phyloP scores from a whole-genome alignment of 495 filamentous ascomycete species.

The Penicillium flavigenum region DNA sequence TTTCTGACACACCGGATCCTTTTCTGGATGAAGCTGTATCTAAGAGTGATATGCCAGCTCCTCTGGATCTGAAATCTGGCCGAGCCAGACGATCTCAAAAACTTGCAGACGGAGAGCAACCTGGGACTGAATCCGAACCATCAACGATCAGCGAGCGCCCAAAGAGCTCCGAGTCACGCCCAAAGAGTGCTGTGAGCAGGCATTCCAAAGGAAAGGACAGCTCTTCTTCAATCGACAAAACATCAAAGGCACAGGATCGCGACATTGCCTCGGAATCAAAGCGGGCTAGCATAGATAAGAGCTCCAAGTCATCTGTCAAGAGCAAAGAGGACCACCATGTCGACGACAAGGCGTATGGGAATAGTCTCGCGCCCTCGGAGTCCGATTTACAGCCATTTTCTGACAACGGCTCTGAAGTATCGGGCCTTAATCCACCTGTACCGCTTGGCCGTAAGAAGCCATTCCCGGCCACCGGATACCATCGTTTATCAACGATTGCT shows the following conservation, averaged over 20 bases:
- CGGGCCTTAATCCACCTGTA: constrained; percentile 39
- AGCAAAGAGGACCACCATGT: constrained; percentile 20
- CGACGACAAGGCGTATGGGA: constrained; percentile 22
- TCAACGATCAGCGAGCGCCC: constrained; percentile 29
- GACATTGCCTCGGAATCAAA: constrained; percentile 9
- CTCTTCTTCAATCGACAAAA: constrained; percentile 15
- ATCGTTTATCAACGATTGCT: constrained; percentile 71
- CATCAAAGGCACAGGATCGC: constrained; percentile 14
- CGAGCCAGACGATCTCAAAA: constrained; percentile 30
- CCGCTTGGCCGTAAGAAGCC: constrained; percentile 47
- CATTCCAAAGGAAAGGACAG: constrained; percentile 30
- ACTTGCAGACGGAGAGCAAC: constrained; percentile 23
- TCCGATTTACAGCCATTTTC: constrained; percentile 32
- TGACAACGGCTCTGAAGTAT: constrained; percentile 40
- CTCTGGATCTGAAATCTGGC: constrained; percentile 42
- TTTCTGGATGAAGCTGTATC: constrained; percentile 56
- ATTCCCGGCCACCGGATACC: constrained; percentile 62
- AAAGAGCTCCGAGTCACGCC: constrained; percentile 23
- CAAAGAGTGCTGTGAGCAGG: constrained; percentile 29
- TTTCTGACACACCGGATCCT: constrained; percentile 70
- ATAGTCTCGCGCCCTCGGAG: constrained; percentile 29
- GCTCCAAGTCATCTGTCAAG: constrained; percentile 5
- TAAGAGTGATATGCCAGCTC: constrained; percentile 45
- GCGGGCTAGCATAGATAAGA: constrained; percentile 12
- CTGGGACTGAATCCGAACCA: constrained; percentile 22